Evolutionary conservation across 2,329 filamentous ascomycete genomes (phyloP).

Genomic region (Aspergillus sp.): DNA sequence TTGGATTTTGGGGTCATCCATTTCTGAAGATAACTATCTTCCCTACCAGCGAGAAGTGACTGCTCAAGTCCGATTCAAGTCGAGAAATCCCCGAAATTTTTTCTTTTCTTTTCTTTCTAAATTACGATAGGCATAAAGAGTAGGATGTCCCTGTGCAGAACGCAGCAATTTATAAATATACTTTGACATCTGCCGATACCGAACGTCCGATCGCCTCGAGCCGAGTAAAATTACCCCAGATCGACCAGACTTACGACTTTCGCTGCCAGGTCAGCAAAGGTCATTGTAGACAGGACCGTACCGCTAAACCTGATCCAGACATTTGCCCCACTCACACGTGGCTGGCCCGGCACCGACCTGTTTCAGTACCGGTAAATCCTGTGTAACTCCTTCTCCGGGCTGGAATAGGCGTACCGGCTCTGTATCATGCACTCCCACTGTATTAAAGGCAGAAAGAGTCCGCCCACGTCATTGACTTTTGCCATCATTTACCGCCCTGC

Average conservation of each 20-base stretch:
- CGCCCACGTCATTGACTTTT: slow-evolving; percentile 15
- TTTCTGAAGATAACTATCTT: background rate
- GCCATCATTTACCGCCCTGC: background rate
- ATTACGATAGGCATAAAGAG: background rate
- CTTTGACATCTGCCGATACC: background rate
- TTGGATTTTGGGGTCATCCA: background rate
- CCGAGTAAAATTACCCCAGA: slow-evolving; percentile 19
- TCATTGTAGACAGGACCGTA: background rate
- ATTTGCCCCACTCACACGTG: slow-evolving; percentile 21
- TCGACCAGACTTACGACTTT: slow-evolving; percentile 10
- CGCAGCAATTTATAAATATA: background rate
- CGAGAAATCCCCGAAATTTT: background rate
- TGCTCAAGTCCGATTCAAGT: background rate
- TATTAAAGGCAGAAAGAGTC: background rate
- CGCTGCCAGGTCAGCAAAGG: background rate
- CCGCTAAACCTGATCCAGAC: slow-evolving; percentile 13
- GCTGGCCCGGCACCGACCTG: slow-evolving; percentile 13
- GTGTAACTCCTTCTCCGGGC: background rate
- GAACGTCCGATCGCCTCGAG: background rate
- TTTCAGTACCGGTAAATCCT: slow-evolving; percentile 2
- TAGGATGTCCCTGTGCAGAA: background rate
- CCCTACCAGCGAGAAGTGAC: background rate
- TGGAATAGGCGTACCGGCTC: no score
- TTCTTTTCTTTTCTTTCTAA: background rate
- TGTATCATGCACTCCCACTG: background rate